Conservation (phyloP, 78 protist genomes). For the Bodo saltans region DNA sequence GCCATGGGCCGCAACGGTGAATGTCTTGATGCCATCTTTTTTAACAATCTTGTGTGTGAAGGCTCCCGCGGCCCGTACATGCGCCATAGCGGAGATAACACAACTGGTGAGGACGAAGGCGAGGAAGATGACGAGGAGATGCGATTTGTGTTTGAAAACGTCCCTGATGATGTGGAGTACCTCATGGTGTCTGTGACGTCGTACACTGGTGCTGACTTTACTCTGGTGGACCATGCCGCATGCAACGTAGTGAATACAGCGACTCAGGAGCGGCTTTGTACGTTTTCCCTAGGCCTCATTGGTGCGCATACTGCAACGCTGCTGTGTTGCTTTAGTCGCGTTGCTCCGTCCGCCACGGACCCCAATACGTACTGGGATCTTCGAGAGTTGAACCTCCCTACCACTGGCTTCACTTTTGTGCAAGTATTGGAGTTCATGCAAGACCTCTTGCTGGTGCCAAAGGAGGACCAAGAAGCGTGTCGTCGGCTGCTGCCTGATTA, state of each 20-base stretch:
- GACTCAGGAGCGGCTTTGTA: neutral
- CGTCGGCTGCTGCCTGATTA: neutral
- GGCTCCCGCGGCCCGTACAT: neutral
- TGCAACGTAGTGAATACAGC: neutral
- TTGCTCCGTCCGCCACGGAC: neutral
- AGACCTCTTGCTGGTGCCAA: neutral
- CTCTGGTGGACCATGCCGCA: neutral
- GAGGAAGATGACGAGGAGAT: constrained; percentile 20
- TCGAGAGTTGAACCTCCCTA: neutral
- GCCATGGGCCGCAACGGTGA: neutral
- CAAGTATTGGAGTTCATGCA: neutral
- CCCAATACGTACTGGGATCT: neutral
- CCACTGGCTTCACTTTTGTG: neutral
- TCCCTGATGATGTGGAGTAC: neutral
- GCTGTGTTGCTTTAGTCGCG: neutral
- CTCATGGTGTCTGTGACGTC: neutral
- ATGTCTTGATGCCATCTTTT: constrained; percentile 1
- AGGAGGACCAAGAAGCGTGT: neutral
- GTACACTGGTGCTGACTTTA: neutral
- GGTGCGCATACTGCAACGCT: neutral
- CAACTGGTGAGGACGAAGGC: constrained; percentile 27
- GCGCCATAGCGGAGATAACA: constrained; percentile 25
- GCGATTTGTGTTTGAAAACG: neutral
- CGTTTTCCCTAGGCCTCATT: neutral
- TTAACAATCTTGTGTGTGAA: constrained; percentile 1